Base-by-base conservation (phyloP, 208 protist species). In the Leishmania aethiopica region DNA sequence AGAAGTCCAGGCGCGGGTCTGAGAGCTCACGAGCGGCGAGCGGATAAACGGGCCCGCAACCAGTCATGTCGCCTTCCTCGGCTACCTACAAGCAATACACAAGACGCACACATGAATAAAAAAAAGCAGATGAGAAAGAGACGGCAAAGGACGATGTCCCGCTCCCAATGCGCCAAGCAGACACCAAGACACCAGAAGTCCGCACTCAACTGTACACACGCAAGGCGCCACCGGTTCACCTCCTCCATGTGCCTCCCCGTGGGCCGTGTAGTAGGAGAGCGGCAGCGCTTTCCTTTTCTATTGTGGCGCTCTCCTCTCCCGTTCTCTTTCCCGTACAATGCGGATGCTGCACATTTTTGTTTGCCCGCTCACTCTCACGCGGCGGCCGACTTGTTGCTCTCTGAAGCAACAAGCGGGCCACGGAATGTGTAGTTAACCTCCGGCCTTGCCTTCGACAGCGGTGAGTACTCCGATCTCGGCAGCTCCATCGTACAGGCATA, bases 391-490 rank as follows among this genome's bases (percentile, higher is more conserved):
- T 28, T 78, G 11, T 69, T 69, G 22, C 80, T 72, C 47, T 87
- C 49, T 37, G 15, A 71, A 0, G 77, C 80, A 11, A 89, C 73
- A 71, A 90, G 71, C 17, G 93, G 93, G 22, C 93, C 92, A 45
- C 90, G 89, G 83, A 91, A 96, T 32, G 95, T 71, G 73, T 96
- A 98, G 81, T 91, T 91, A 35, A 98, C 81, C 85, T 98, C 93
- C 32, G 95, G 93, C 25, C 92, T 77, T 25, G 89, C 93, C 47
- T 87, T 74, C 4, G 93, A 76, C 37, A 95, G 84, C 67, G 93
- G 93, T 15, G 93, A 86, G 78, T 81, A 88, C 59, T 94, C 90
- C 32, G 87, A 83, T 69, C 84, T 89, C 47, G 87, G 86, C 62
- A 90, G 86, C 59, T 94, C 85, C 69, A 89, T 85, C 51, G 86